A percentile compares a stretch with the other conserved stretches of the same genome.
Evolutionary conservation across 2,329 filamentous ascomycete genomes (phyloP).

Genomic region (Parasarocladium wereldwijsianum): DNA sequence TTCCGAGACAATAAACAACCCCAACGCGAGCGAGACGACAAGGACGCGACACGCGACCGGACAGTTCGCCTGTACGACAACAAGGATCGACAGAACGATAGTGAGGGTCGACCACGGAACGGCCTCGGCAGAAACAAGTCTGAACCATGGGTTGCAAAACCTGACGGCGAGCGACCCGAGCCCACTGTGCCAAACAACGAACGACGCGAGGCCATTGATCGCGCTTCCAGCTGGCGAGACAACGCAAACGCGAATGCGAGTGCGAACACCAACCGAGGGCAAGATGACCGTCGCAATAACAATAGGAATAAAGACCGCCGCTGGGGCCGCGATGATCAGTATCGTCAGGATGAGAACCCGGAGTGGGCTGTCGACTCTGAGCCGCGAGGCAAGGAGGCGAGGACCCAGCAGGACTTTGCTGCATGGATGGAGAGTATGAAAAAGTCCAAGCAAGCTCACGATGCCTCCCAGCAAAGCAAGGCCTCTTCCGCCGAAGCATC

Average conservation of each 20-base stretch:
- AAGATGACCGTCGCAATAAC: slow-evolving; percentile 17
- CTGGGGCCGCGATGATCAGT: slow-evolving; percentile 43
- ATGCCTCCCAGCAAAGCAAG: slow-evolving; percentile 12
- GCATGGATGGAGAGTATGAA: slow-evolving; percentile 92
- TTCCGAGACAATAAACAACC: slow-evolving; percentile 27
- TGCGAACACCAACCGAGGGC: slow-evolving; percentile 35
- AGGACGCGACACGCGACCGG: slow-evolving; percentile 35
- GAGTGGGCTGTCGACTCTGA: slow-evolving; percentile 76
- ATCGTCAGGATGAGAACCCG: slow-evolving; percentile 61
- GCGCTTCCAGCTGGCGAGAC: slow-evolving; percentile 47
- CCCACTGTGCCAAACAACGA: slow-evolving; percentile 13
- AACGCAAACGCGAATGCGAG: slow-evolving; percentile 26
- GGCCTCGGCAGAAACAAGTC: slow-evolving; percentile 49
- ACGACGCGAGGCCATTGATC: slow-evolving; percentile 40
- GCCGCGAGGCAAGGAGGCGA: slow-evolving; percentile 53
- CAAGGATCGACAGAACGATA: slow-evolving; percentile 37
- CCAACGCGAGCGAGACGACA: slow-evolving; percentile 43
- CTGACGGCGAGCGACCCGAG: slow-evolving; percentile 25
- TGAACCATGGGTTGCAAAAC: slow-evolving; percentile 59
- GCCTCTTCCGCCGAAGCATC: slow-evolving; percentile 21
- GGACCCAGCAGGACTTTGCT: slow-evolving; percentile 84
- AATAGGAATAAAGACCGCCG: slow-evolving; percentile 31
- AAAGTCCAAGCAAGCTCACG: slow-evolving; percentile 34
- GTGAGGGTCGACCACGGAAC: slow-evolving; percentile 46
- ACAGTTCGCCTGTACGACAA: slow-evolving; percentile 33